These are phyloP conservation scores for Pseudogymnoascus sp. DNA, from an alignment of 2,329 filamentous ascomycete genomes.

Conservation along the genomic window DNA sequence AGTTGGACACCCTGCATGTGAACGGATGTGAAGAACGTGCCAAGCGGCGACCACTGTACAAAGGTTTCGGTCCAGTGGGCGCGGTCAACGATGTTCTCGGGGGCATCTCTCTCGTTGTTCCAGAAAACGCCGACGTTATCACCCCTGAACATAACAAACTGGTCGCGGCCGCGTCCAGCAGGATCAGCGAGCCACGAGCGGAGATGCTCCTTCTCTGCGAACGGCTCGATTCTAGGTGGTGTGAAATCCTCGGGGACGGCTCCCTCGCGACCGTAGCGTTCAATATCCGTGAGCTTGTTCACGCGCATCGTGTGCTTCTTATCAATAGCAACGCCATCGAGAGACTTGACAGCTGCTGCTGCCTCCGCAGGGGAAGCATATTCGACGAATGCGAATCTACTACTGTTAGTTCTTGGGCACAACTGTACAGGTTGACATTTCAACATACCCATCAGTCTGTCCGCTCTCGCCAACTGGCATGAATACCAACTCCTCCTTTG, in stretches of 20 bases:
- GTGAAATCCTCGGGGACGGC: slow-evolving; percentile 87
- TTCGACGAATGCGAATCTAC: slow-evolving; percentile 92
- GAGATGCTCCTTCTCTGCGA: slow-evolving; percentile 87
- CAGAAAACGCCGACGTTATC: slow-evolving; percentile 93
- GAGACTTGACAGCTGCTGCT: slow-evolving; percentile 76
- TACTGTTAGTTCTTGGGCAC: slow-evolving; percentile 16
- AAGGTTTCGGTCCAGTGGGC: slow-evolving; percentile 98
- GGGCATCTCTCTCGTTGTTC: slow-evolving; percentile 92
- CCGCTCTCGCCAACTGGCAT: slow-evolving; percentile 90
- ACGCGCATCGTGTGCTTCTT: slow-evolving; percentile 93
- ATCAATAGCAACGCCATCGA: slow-evolving; percentile 82
- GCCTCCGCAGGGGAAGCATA: slow-evolving; percentile 89
- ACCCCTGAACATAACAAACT: slow-evolving; percentile 89
- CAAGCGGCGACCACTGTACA: slow-evolving; percentile 93
- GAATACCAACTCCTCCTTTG: slow-evolving; percentile 77
- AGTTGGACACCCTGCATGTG: slow-evolving; percentile 95
- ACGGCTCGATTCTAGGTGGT: slow-evolving; percentile 72
- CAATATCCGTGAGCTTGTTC: slow-evolving; percentile 97
- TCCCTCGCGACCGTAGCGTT: slow-evolving; percentile 90
- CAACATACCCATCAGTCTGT: slow-evolving; percentile 72
- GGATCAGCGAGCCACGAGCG: slow-evolving; percentile 87
- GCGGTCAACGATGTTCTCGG: slow-evolving; percentile 84
- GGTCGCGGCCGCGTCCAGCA: slow-evolving; percentile 73
- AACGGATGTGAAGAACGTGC: slow-evolving; percentile 89
- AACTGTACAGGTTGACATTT: slow-evolving; percentile 1